Evolutionary conservation across 1,139 yeast species (phyloP).

Genomic region (Debaryomyces robertsiae): DNA sequence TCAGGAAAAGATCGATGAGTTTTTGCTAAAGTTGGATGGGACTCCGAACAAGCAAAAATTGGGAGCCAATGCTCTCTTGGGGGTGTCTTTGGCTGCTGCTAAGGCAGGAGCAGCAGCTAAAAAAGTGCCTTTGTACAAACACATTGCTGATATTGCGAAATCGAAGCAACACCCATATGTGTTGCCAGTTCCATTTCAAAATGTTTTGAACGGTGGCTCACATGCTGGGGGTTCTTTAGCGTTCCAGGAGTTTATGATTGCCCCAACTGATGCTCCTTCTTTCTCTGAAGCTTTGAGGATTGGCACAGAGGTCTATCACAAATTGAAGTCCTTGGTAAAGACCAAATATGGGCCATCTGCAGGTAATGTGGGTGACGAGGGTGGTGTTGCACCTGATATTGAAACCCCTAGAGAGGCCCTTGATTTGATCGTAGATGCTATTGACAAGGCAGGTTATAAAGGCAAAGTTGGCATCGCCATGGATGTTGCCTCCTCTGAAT

Average conservation of each 20-base stretch:
- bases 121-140: slow-evolving; percentile 76
- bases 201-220: slow-evolving; percentile 94
- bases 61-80: slow-evolving; percentile 89
- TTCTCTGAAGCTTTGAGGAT: slow-evolving; percentile 88
- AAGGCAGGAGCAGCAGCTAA: slow-evolving; percentile 89
- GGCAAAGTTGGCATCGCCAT: slow-evolving; percentile 82
- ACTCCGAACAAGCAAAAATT: slow-evolving; percentile 84
- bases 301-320: slow-evolving; percentile 91
- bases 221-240: slow-evolving; percentile 97
- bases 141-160: slow-evolving; percentile 66
- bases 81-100: slow-evolving; percentile 84
- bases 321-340: slow-evolving; percentile 80
- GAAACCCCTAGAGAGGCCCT: slow-evolving; percentile 87
- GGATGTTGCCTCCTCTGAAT: slow-evolving; percentile 90
- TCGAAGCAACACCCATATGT: slow-evolving; percentile 65
- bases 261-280: slow-evolving; percentile 75
- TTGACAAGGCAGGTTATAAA: slow-evolving; percentile 82
- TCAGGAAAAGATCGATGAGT: slow-evolving; percentile 73
- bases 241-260: slow-evolving; percentile 95
- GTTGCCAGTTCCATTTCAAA: slow-evolving; percentile 89
- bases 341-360: slow-evolving; percentile 89
- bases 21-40: slow-evolving; percentile 74
- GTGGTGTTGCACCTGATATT: slow-evolving; percentile 95
- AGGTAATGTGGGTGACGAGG: slow-evolving; percentile 97
- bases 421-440: slow-evolving; percentile 81